Base-by-base conservation (phyloP, 2,329 filamentous ascomycete species). In the Laburnicola sp. region DNA sequence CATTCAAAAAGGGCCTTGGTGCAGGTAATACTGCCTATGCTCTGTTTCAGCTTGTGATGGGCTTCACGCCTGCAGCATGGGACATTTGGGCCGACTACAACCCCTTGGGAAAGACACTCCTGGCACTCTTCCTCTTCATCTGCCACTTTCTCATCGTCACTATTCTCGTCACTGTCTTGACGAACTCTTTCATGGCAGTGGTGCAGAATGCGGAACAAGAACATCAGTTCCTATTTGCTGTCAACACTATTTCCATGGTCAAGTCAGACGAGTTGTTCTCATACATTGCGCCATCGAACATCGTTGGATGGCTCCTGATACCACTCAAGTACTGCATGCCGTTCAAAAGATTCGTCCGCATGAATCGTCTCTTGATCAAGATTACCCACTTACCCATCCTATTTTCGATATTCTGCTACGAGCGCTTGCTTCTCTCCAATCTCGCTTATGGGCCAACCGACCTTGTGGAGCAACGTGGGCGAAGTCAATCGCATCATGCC, bases 201-300 rank as follows among this genome's bases (percentile, higher is more conserved):
- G 90, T 94, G 2, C 91, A 91, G 45, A 97, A 97, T 67, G 91
- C 92, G 6, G 90, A 91, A 48, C 88, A 97, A 70, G 93, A 97
- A 73, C 92, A 97, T 62, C 84, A 86, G 58, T 97, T 96, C 68
- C 75, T 97, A 2, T 97, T 97, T 66, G 93, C 93, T 0, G 91
- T 97, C 71, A 97, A 97, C 68, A 95, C 93, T 3, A 96, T 97
- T 43, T 95, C 91, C 3, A 95, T 96, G 89, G 93, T 97, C 59
- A 97, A 97, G 73, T 96, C 94, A n/a, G 93, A 97, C 70, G 89
- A 91, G 0, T 78, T 97, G 0, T 97, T 97, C 77, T 95, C 91
- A 3, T 97, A 97, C 69, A 84, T 97, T 54, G 89, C 93, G 1
- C 93, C 93, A 0, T 87, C 89, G 10, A 97, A 97, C 68, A 88